These are phyloP conservation scores for Brachypodium distachyon DNA, from an alignment of 202 grass and related monocot species.

Conservation along the genomic window DNA sequence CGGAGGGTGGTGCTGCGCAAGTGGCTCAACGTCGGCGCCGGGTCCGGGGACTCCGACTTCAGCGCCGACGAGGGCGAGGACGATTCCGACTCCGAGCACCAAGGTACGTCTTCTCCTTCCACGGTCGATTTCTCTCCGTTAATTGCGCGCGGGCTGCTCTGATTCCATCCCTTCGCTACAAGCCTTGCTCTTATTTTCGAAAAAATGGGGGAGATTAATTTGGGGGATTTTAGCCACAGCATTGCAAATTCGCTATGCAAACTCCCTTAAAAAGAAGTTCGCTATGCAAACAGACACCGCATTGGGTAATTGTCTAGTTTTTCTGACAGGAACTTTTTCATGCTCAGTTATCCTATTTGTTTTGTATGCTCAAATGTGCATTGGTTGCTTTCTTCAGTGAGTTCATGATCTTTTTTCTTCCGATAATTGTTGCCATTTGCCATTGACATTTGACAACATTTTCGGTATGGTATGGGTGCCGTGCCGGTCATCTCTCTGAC, in stretches of 20 bases:
- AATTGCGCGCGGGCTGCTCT: not conserved
- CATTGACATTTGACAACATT: too few species aligned
- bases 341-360: not conserved
- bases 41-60: conserved; percentile 53
- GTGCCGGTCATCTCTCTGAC: not conserved
- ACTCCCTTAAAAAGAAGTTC: not conserved
- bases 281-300: not conserved
- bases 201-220: conserved; percentile 6
- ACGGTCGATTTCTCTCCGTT: not conserved
- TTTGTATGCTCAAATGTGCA: not conserved
- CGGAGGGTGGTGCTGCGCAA: conserved; percentile 73
- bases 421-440: too few species aligned
- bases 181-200: conserved; percentile 1
- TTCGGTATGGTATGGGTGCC: not conserved
- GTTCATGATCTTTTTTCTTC: not conserved
- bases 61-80: conserved; percentile 67
- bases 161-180: conserved; percentile 4
- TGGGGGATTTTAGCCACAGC: not conserved
- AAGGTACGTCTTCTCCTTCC: conserved; percentile 22
- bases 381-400: not conserved
- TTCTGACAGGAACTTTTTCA: not conserved
- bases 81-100: conserved; percentile 42
- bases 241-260: not conserved
- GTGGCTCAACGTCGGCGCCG: conserved; percentile 80
- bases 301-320: not conserved